Base-by-base conservation (phyloP, 2,329 filamentous ascomycete genomes). In the Anthostomella pinea region DNA sequence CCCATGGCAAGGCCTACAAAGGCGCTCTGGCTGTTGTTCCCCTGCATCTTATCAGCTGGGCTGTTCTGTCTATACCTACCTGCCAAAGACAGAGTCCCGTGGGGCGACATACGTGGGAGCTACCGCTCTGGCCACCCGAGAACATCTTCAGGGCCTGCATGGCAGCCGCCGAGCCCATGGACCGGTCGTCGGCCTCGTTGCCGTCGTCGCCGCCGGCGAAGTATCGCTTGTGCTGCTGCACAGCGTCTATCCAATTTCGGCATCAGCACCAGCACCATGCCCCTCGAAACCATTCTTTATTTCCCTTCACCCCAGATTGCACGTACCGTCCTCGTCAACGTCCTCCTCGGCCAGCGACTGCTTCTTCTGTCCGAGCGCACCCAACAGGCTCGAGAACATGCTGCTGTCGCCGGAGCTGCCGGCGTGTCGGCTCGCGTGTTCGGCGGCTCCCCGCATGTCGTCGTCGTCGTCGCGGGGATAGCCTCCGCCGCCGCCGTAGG, bases 1-100 rank as follows among this genome's bases (percentile, higher is more conserved):
- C 76, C 80, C 87, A 96, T 90, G 27, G 90, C 90, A 60, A 95
- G 70, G 4, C 84, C 86, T 45, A 95, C 77, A 56, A 95, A 87
- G 44, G 83, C 77, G 60, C 83, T 87, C 72, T 95, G 83, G 50
- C 79, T 78, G 55, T 73, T 69, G 30, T 65, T 66, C 7, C 64
- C 60, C 42, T 58, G 28, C 1, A 20, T 23, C 13, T n/a, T 4
- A 15, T 49, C 31, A 46, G 38, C n/a, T n/a, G n/a, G n/a, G n/a
- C n/a, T n/a, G n/a, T n/a, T n/a, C n/a, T n/a, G n/a, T n/a, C n/a
- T n/a, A n/a, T n/a, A n/a, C n/a, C n/a, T n/a, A n/a, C n/a, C n/a
- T n/a, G n/a, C n/a, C n/a, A n/a, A n/a, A n/a, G n/a, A n/a, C n/a
- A n/a, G 21, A 19, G 14, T 8, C 21, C 9, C 26, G 18, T 10